Evolutionary conservation across 2,329 filamentous ascomycete species (phyloP), one percentile per base, ranked within the genome.

Genomic region (Tolypocladium endophyticum): DNA sequence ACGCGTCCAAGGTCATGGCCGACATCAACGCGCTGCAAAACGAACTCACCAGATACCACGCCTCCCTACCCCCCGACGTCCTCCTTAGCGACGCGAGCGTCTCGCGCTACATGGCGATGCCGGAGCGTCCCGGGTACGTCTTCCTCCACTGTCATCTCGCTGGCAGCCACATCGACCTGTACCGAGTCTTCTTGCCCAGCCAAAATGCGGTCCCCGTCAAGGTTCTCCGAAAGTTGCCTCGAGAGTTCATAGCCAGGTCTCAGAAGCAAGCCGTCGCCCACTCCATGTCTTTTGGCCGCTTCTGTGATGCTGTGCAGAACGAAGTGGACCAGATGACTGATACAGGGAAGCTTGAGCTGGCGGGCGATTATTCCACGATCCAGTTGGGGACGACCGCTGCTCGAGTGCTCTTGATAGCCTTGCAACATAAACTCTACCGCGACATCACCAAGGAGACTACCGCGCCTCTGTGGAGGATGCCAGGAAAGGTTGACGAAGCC

Each of bases 231-330:
- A 70, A 69, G 59, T 65, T 76, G 2, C 74, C 74, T 1, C 59
- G 58, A 3, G 71, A 74, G 36, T 76, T 76, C 57, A 62, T 75
- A 3, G 60, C 66, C 4, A 69, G 69, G 55, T 74, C 71, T 1
- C 73, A 73, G 58, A 75, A 72, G 55, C 74, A 77, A 57, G 73
- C 73, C 1, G 70, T 76, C 4, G 73, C 71, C 2, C 74, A 75
- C 57, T 70, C 74, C 36, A 67, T 76, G 60, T 71, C 68, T 38
- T 63, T 73, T 5, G 72, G 70, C 8, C 70, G 71, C 2, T 75
- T 76, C 59, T 73, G 70, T 61, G 68, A 70, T n/a, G 68, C 66
- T 25, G 67, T 75, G 6, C 68, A 71, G 58, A 67, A 64, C 7
- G 66, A 71, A 52, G 65, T 68, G 12, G 67, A 68, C 8, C 61